A percentile compares a stretch with the other conserved stretches of the same genome.
Evolutionary conservation across 1,284 basidiomycete species (phyloP).

Genomic region (Sporisorium exsertum): DNA sequence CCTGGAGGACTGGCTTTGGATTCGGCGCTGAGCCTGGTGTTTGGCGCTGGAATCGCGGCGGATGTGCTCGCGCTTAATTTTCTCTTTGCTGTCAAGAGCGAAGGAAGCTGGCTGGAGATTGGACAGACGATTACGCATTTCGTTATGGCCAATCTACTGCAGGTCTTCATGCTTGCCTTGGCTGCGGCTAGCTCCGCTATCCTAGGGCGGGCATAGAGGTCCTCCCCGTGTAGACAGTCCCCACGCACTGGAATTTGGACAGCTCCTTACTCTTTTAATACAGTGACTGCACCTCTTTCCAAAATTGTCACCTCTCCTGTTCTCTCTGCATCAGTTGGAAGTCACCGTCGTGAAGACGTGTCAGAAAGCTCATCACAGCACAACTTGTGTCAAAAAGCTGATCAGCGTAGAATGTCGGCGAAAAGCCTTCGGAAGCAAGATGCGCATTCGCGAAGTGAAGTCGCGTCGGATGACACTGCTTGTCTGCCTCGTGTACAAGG

Average conservation of each 20-base stretch:
- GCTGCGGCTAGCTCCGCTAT: conserved; percentile 40
- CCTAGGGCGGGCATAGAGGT: conserved; percentile 14
- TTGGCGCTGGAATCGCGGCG: conserved; percentile 57
- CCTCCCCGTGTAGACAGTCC: not conserved
- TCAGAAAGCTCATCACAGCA: not conserved
- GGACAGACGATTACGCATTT: conserved; percentile 90
- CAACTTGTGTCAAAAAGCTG: not conserved
- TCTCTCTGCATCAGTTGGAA: not conserved
- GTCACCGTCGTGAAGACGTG: not conserved
- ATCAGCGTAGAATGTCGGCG: not conserved
- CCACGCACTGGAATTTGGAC: not conserved
- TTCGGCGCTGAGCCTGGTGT: conserved; percentile 45
- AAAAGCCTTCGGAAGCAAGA: not conserved
- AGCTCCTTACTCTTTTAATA: not conserved
- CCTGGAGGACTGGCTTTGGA: conserved; percentile 56
- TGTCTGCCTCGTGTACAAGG: not conserved
- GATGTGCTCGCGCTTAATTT: conserved; percentile 77
- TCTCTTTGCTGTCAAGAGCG: conserved; percentile 85
- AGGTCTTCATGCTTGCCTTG: conserved; percentile 75
- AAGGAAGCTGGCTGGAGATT: conserved; percentile 89
- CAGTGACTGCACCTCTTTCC: too few species aligned
- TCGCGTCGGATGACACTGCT: conserved; percentile 2
- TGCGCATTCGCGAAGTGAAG: too few species aligned
- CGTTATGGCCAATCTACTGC: conserved; percentile 82
- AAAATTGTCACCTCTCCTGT: too few species aligned